These are phyloP conservation scores for Agastache rugosa DNA, from an alignment of 257 asterid species.

Conservation along the genomic window DNA sequence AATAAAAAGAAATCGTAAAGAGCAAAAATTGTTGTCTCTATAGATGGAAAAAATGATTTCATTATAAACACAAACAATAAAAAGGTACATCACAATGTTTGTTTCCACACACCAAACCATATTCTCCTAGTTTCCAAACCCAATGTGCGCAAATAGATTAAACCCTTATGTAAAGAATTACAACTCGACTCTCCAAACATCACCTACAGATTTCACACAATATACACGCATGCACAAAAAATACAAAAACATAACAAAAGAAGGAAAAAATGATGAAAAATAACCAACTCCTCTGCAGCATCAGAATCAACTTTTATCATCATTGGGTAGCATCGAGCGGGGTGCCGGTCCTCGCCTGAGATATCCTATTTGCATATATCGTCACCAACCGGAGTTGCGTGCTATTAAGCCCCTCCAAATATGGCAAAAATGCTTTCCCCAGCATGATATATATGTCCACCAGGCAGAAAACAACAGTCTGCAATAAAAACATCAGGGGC, in stretches of 20 bases:
- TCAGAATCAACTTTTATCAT: conserved; percentile 28
- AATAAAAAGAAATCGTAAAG: neutral
- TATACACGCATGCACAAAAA: conserved; percentile 48
- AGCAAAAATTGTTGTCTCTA: neutral
- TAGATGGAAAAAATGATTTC: conserved; percentile 32
- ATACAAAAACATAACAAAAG: conserved; percentile 20
- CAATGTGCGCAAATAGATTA: conserved; percentile 35
- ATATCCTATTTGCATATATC: conserved; percentile 93
- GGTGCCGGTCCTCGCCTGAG: conserved; percentile 94
- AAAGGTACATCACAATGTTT: conserved; percentile 32
- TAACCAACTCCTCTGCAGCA: conserved; percentile 32
- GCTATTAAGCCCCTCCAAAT: conserved; percentile 90
- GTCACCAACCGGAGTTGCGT: conserved; percentile 92
- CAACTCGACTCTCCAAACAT: conserved; percentile 30
- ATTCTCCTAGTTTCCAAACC: conserved; percentile 24
- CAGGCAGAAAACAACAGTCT: conserved; percentile 98
- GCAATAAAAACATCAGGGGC: conserved; percentile 36
- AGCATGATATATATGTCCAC: conserved; percentile 97
- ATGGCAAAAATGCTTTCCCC: conserved; percentile 92
- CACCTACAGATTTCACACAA: conserved; percentile 44
- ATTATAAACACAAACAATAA: conserved; percentile 39
- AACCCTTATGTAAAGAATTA: conserved; percentile 37
- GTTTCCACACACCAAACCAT: conserved; percentile 40
- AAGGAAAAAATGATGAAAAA: conserved; percentile 39
- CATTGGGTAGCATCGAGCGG: conserved; percentile 70